These are phyloP conservation scores for Aspergillus pseudotamarii DNA, from an alignment of 2,329 filamentous ascomycete genomes.

Conservation along the genomic window DNA sequence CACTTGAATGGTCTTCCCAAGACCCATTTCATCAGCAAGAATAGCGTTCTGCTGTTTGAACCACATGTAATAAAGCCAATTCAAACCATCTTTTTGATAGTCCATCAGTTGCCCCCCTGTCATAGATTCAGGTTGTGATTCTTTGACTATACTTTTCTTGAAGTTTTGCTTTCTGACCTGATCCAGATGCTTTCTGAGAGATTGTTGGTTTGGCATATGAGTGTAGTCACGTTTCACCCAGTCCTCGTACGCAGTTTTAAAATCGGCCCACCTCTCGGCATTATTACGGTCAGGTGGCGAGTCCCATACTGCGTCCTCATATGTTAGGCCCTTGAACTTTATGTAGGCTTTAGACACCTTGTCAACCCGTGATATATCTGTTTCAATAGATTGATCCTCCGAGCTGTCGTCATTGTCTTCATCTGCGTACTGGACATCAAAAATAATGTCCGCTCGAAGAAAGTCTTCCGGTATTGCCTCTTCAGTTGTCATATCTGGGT, in stretches of 20 bases:
- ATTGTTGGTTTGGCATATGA: conserved; percentile 54
- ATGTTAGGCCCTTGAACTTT: conserved; percentile 90
- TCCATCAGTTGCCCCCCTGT: conserved; percentile 83
- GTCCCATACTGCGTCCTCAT: conserved; percentile 92
- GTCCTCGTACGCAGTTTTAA: conserved; percentile 80
- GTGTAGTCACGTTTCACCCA: conserved; percentile 81
- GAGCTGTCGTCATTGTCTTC: conserved; percentile 43
- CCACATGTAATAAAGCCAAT: conserved; percentile 94
- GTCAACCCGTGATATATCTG: conserved; percentile 71
- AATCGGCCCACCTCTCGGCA: conserved; percentile 71
- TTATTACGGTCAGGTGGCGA: conserved; percentile 68
- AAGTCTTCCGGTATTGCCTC: conserved; percentile 89
- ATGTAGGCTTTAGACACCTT: conserved; percentile 75
- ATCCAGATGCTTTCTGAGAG: conserved; percentile 68
- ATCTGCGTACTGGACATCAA: conserved; percentile 73
- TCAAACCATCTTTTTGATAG: conserved; percentile 90
- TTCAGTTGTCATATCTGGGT: conserved; percentile 69
- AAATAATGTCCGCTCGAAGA: conserved; percentile 83
- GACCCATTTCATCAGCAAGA: conserved; percentile 95
- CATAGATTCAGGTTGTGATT: conserved; percentile 72
- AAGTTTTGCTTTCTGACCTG: conserved; percentile 70
- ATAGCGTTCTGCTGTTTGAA: conserved; percentile 81
- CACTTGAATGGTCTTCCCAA: conserved; percentile 95
- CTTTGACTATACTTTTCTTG: conserved; percentile 64
- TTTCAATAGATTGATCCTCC: conserved; percentile 61